Percentiles rank a stretch among this genome's conserved stretches.
These are phyloP conservation scores for Trametes cubensis DNA, from an alignment of 768 basidiomycete genomes.

Conservation along the genomic window DNA sequence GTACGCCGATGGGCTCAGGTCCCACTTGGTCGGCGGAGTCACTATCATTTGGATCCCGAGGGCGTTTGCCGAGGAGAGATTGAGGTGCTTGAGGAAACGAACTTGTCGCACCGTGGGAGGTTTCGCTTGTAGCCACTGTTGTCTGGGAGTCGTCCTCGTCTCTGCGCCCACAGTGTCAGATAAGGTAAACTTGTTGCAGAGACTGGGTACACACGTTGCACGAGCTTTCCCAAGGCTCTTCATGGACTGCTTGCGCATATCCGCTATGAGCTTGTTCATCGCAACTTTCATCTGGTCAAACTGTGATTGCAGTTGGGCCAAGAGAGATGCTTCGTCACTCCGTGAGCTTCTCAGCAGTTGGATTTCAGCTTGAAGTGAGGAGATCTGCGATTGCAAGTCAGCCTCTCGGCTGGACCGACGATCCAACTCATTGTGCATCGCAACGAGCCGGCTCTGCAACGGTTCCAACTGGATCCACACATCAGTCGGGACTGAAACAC, in stretches of 20 bases:
- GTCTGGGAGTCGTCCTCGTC: constrained; percentile 4
- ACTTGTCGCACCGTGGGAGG: neutral
- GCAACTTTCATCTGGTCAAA: constrained; percentile 14
- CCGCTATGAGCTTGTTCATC: neutral
- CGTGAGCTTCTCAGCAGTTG: constrained; percentile 30
- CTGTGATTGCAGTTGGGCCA: constrained; percentile 22
- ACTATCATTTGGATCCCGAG: constrained; percentile 53
- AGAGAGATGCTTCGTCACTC: no score
- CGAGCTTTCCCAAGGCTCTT: constrained; percentile 27
- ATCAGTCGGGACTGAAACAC: neutral
- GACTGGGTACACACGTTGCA: constrained; percentile 18
- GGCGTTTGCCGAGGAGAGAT: constrained; percentile 66
- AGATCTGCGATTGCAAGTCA: constrained; percentile 40
- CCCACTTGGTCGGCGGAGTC: constrained; percentile 46
- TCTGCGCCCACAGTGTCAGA: constrained; percentile 1
- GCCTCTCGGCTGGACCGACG: constrained; percentile 40
- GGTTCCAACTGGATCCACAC: no score
- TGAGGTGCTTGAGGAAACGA: constrained; percentile 34
- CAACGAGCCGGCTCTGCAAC: constrained; percentile 45
- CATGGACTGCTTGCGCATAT: constrained; percentile 1
- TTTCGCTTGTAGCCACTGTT: neutral
- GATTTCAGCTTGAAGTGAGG: constrained; percentile 39
- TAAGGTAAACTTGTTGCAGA: neutral
- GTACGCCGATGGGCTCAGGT: constrained; percentile 42
- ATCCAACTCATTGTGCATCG: constrained; percentile 49